Percentiles rank a stretch among this genome's conserved stretches.
Evolutionary conservation across 768 basidiomycete species (phyloP).

Genomic region (Hydnomerulius pinastri): DNA sequence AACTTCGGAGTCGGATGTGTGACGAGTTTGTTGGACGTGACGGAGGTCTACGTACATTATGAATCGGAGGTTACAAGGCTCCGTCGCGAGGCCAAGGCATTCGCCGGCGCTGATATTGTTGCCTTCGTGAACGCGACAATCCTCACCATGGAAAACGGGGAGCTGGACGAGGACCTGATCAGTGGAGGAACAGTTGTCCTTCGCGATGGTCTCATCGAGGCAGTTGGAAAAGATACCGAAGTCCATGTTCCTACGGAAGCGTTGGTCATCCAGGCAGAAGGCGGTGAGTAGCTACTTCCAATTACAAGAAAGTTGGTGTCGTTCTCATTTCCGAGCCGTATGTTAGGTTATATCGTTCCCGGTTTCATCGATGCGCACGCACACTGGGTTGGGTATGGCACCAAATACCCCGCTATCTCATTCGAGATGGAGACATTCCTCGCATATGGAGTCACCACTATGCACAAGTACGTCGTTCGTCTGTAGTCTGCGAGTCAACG

Average conservation of each 20-base stretch:
- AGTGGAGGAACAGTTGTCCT: constrained; percentile 52
- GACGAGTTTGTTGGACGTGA: constrained; percentile 53
- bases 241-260: constrained; percentile 40
- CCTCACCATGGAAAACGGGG: constrained; percentile 65
- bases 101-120: constrained; percentile 40
- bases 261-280: constrained; percentile 56
- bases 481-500: neutral
- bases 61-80: constrained; percentile 62
- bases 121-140: constrained; percentile 70
- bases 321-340: constrained; percentile 4
- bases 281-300: constrained; percentile 48
- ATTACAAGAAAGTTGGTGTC: neutral
- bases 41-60: constrained; percentile 61
- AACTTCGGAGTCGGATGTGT: constrained; percentile 68
- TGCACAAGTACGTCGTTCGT: constrained; percentile 61
- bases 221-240: constrained; percentile 39
- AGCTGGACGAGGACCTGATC: constrained; percentile 50
- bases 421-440: constrained; percentile 80
- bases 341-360: constrained; percentile 60
- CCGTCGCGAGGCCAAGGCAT: constrained; percentile 47
- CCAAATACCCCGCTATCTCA: constrained; percentile 59
- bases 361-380: constrained; percentile 80
- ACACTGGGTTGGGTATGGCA: constrained; percentile 62
- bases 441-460: constrained; percentile 73
- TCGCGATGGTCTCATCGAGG: constrained; percentile 59